Conservation (phyloP, 306 rosid genomes). For the Lotus japonicus region DNA sequence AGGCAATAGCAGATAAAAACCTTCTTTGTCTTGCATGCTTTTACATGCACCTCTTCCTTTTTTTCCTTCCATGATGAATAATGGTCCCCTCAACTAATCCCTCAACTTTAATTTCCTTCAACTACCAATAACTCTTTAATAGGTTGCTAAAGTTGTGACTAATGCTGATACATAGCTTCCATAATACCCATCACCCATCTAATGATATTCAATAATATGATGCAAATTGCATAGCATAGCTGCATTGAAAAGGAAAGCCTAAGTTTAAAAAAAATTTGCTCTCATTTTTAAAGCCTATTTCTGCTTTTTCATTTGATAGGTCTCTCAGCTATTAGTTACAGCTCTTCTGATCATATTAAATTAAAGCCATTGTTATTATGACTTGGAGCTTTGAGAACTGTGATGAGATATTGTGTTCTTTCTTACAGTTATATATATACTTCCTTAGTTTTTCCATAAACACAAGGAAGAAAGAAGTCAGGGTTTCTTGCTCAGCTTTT, state of each 20-base stretch:
- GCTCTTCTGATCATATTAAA: conserved; percentile 23
- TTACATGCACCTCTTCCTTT: conserved; percentile 24
- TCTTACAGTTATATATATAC: conserved; percentile 12
- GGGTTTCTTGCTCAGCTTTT: conserved; percentile 36
- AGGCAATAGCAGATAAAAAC: conserved; percentile 31
- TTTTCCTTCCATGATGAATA: conserved; percentile 27
- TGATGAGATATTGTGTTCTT: conserved; percentile 32
- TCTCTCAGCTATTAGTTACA: conserved; percentile 34
- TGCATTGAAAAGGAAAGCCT: conserved; percentile 32
- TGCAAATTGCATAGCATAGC: conserved; percentile 28
- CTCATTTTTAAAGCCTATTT: conserved; percentile 20
- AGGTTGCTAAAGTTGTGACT: conserved; percentile 15
- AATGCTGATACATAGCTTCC: not conserved
- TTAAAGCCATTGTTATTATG: conserved; percentile 53
- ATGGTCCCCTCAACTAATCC: conserved; percentile 40
- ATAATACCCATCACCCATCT: not conserved
- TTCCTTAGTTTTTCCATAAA: conserved; percentile 58
- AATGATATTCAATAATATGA: conserved; percentile 4
- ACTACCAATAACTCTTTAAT: conserved; percentile 24
- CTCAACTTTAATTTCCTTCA: conserved; percentile 22
- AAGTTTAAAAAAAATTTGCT: too few relatives aligned
- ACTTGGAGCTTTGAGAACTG: conserved; percentile 56
- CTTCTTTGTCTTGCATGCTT: conserved; percentile 49
- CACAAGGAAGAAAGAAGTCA: conserved; percentile 26
- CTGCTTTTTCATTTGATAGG: conserved; percentile 44